These are phyloP conservation scores for Priceomyces melissophilus DNA, from an alignment of 805 yeast genomes.

Conservation along the genomic window DNA sequence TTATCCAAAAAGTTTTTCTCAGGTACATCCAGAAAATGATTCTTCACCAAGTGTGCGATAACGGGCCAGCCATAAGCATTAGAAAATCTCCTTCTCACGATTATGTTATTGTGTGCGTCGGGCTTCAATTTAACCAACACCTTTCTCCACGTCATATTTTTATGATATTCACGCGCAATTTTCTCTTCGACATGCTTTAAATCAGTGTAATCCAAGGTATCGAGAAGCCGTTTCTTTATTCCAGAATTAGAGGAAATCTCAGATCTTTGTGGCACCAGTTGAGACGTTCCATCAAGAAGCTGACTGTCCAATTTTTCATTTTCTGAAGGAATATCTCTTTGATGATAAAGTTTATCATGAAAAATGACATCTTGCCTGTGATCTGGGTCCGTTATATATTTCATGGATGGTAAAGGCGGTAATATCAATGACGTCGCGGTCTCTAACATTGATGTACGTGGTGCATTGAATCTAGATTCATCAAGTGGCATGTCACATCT, in stretches of 20 bases:
- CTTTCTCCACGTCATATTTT: constrained; percentile 83
- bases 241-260: constrained; percentile 17
- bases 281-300: background rate
- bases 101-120: constrained; percentile 92
- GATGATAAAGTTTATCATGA: constrained; percentile 76
- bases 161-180: constrained; percentile 87
- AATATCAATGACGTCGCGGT: constrained; percentile 74
- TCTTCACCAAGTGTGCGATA: constrained; percentile 70
- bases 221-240: constrained; percentile 19
- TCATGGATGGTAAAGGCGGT: constrained; percentile 75
- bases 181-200: constrained; percentile 62
- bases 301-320: background rate
- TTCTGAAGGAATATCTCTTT: constrained; percentile 56
- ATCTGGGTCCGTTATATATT: constrained; percentile 65
- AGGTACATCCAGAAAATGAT: constrained; percentile 47
- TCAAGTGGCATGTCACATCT: constrained; percentile 12
- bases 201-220: constrained; percentile 24
- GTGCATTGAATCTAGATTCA: constrained; percentile 24
- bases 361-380: constrained; percentile 64
- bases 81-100: constrained; percentile 83
- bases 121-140: constrained; percentile 83
- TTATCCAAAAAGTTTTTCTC: background rate
- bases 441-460: constrained; percentile 72
- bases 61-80: constrained; percentile 97
- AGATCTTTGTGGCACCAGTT: background rate